Percentiles rank a stretch among this genome's conserved stretches.
These are phyloP conservation scores for Colletotrichum australisinense DNA, from an alignment of 2,329 filamentous ascomycete genomes.

Conservation along the genomic window DNA sequence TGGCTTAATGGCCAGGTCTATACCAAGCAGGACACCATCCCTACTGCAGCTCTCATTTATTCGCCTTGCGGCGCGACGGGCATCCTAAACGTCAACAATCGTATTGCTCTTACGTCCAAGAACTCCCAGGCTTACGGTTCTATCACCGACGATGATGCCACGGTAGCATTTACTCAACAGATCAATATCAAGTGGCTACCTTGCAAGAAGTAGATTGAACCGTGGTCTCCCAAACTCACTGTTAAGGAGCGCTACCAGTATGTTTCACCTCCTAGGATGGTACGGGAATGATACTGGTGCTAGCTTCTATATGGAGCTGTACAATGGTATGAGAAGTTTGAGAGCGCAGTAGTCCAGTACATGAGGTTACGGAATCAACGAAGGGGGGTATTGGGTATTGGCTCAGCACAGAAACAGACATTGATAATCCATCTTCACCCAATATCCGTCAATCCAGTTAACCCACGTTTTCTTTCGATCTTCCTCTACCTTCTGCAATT, in stretches of 20 bases:
- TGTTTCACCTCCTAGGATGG: no score
- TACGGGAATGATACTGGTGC: no score
- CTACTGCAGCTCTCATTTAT: conserved; percentile 57
- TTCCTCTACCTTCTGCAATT: no score
- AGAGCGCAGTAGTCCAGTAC: no score
- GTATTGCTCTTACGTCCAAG: conserved; percentile 47
- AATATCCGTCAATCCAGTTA: no score
- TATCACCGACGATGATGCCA: conserved; percentile 53
- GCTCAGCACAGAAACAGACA: no score
- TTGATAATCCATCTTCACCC: no score
- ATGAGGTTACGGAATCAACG: no score
- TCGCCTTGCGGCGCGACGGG: conserved; percentile 57
- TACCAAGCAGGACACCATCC: conserved; percentile 57
- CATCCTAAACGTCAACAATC: conserved; percentile 56
- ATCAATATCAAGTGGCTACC: conserved; percentile 48
- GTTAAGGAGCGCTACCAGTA: not conserved
- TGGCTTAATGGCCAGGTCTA: conserved; percentile 58
- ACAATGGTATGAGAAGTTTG: no score
- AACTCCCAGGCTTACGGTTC: conserved; percentile 46
- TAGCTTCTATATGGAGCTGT: no score
- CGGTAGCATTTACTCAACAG: conserved; percentile 52
- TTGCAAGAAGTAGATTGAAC: conserved; percentile 25
- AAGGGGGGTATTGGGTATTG: no score
- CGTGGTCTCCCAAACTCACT: not conserved
- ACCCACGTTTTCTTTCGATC: no score